Conservation (phyloP, 176 grass and related monocot genomes). For the Phoenix roebelenii region DNA sequence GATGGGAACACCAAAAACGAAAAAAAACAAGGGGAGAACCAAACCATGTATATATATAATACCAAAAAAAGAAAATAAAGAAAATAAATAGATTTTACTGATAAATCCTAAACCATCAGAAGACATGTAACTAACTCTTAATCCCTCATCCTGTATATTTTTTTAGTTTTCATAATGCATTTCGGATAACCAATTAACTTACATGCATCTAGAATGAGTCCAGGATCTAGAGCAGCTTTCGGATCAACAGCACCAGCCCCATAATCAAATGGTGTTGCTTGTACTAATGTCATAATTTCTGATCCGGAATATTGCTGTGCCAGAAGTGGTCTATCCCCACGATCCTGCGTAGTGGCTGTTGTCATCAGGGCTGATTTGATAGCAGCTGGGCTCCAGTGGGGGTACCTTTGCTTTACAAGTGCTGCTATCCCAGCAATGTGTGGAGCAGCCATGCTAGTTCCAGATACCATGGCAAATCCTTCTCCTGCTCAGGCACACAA, state of each 20-base stretch:
- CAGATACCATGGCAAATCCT: conserved; percentile 96
- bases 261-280: conserved; percentile 92
- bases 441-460: conserved; percentile 97
- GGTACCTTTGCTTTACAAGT: conserved; percentile 90
- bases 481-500: conserved; percentile 39
- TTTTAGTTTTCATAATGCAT: too few species aligned
- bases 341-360: conserved; percentile 70
- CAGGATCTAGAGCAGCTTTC: conserved; percentile 83
- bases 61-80: too few species aligned
- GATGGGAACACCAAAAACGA: too few species aligned
- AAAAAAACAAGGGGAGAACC: too few species aligned
- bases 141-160: too few species aligned
- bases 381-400: conserved; percentile 87
- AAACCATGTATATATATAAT: too few species aligned
- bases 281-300: conserved; percentile 62
- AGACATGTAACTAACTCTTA: too few species aligned
- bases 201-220: conserved; percentile 91
- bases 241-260: conserved; percentile 88
- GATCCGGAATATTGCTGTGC: conserved; percentile 67
- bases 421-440: conserved; percentile 95
- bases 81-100: too few species aligned
- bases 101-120: too few species aligned
- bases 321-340: conserved; percentile 61
- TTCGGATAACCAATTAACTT: conserved; percentile 19
- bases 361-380: conserved; percentile 99